Conservation (phyloP, 306 rosid species). For the Fagus sylvatica region DNA sequence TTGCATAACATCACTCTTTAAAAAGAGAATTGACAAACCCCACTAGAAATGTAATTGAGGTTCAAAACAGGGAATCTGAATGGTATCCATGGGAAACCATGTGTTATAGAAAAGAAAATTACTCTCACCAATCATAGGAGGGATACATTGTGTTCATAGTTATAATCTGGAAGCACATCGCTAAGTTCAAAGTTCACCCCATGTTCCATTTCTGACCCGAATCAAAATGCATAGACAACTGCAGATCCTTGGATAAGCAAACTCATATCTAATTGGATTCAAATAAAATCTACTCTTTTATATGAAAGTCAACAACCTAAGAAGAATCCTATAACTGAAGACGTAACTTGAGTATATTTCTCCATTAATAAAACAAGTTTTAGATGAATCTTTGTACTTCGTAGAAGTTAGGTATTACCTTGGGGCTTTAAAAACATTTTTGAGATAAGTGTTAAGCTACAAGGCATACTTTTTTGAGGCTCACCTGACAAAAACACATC, state of each 20-base stretch:
- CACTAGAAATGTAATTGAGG: neutral
- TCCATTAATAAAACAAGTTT: neutral
- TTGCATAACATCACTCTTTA: constrained; percentile 6
- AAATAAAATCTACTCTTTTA: neutral
- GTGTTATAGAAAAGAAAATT: no score
- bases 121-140: no score
- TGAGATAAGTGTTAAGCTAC: neutral
- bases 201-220: no score
- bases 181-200: no score
- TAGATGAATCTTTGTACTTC: constrained; percentile 8
- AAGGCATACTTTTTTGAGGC: constrained; percentile 6
- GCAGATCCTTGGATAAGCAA: no score
- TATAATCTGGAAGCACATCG: no score
- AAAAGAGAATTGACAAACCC: constrained; percentile 1
- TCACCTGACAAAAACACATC: constrained; percentile 91
- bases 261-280: no score
- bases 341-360: neutral
- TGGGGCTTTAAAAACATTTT: neutral
- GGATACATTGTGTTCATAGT: no score
- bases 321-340: neutral
- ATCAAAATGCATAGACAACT: no score
- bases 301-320: neutral
- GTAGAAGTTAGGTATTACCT: neutral
- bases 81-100: neutral
- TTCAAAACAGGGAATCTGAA: neutral